Conservation (phyloP, 2,329 filamentous ascomycete species). For the Mycocentrospora acerina region DNA sequence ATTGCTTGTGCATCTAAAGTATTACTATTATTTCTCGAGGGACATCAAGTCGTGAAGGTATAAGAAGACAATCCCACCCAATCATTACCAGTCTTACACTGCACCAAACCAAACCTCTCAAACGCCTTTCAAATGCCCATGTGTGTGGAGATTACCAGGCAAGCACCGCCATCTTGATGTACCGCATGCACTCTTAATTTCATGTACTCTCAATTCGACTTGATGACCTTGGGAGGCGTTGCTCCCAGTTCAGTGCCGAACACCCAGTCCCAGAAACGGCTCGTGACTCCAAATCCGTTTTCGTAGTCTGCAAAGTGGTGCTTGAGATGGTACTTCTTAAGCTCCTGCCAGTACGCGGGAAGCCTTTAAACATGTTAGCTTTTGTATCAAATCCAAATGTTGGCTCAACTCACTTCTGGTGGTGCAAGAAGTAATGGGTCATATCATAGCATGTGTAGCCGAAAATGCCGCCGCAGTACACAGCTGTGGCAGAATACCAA, state of each 20-base stretch:
- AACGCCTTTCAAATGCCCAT: slow-evolving; percentile 10
- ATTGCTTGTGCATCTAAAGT: no score
- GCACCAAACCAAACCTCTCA: slow-evolving; percentile 1
- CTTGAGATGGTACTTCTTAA: slow-evolving; percentile 97
- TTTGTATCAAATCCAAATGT: background rate
- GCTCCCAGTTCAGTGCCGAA: slow-evolving; percentile 82
- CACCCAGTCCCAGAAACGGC: slow-evolving; percentile 89
- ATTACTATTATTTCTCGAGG: slow-evolving; percentile 12
- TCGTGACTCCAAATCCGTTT: slow-evolving; percentile 95
- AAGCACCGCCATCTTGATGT: no score
- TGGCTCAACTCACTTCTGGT: slow-evolving; percentile 67
- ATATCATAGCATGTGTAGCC: slow-evolving; percentile 96
- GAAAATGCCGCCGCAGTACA: slow-evolving; percentile 88
- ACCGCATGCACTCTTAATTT: no score
- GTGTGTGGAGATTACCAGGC: no score
- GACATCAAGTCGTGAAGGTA: slow-evolving; percentile 2
- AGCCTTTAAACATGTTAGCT: slow-evolving; percentile 53
- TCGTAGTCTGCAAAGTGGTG: slow-evolving; percentile 99
- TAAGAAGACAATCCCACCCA: slow-evolving; percentile 1
- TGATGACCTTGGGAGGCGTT: slow-evolving; percentile 49
- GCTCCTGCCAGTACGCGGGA: slow-evolving; percentile 81
- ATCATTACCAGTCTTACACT: slow-evolving; percentile 3
- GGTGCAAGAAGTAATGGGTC: slow-evolving; percentile 98
- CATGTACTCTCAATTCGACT: slow-evolving; percentile 33
- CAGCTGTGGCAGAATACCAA: slow-evolving; percentile 77